Percentiles rank a stretch among this genome's conserved stretches.
These are phyloP conservation scores for Microcos paniculata DNA, from an alignment of 345 rosid species.

Conservation along the genomic window DNA sequence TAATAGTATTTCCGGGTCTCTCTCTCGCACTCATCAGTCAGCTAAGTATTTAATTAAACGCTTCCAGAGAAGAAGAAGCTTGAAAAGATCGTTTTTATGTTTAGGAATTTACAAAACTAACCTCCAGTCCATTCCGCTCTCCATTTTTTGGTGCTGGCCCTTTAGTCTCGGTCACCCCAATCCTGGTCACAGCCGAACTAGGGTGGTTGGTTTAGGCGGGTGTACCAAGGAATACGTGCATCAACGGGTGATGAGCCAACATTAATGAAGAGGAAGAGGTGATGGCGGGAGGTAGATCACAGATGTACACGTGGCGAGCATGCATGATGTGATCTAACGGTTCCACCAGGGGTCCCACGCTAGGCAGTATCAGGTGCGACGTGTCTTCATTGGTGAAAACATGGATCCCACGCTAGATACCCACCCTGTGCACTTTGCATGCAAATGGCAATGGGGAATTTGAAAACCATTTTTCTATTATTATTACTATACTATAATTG, in stretches of 20 bases:
- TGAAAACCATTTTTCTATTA: neutral
- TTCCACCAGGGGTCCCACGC: constrained; percentile 11
- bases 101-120: constrained; percentile 19
- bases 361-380: constrained; percentile 11
- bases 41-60: neutral
- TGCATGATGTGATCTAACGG: constrained; percentile 26
- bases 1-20: constrained; percentile 28
- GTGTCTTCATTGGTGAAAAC: constrained; percentile 19
- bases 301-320: constrained; percentile 28
- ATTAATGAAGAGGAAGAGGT: neutral
- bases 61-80: neutral
- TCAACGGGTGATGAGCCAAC: neutral
- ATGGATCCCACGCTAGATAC: neutral
- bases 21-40: neutral
- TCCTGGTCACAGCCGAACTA: neutral
- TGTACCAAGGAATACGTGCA: constrained; percentile 7
- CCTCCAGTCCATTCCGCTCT: constrained; percentile 7
- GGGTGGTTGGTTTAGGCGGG: neutral
- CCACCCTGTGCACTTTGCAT: neutral
- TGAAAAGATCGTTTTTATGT: neutral
- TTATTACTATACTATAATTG: too few species aligned
- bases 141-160: neutral
- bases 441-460: neutral
- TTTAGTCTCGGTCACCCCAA: constrained; percentile 8
- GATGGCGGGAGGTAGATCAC: neutral